Conservation (phyloP, 805 yeast species). For the Teunomyces panamensis region DNA sequence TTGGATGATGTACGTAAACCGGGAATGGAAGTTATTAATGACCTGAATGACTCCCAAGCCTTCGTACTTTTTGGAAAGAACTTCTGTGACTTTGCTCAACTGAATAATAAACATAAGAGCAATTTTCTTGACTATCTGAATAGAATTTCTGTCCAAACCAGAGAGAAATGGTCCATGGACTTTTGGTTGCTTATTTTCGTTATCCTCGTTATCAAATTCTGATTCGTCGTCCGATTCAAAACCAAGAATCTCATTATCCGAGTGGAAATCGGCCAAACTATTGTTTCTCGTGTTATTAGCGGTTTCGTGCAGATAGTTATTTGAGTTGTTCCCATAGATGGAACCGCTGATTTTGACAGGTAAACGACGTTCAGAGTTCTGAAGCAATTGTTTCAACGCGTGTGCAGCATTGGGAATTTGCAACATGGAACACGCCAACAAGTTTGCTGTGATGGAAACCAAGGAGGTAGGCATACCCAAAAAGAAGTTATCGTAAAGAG, state of each 20-base stretch:
- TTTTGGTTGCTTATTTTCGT: constrained; percentile 40
- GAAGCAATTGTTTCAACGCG: constrained; percentile 24
- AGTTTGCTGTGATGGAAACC: constrained; percentile 47
- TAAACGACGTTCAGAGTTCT: constrained; percentile 3
- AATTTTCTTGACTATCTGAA: constrained; percentile 39
- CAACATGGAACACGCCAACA: constrained; percentile 54
- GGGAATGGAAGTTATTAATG: constrained; percentile 25
- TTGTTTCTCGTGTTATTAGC: constrained; percentile 1
- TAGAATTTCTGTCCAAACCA: constrained; percentile 44
- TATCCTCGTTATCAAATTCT: constrained; percentile 20
- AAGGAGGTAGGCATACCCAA: constrained; percentile 45
- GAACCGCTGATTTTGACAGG: constrained; percentile 3
- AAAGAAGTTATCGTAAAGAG: constrained; percentile 49
- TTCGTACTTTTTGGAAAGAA: constrained; percentile 48
- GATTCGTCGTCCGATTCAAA: constrained; percentile 10
- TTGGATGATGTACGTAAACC: constrained; percentile 14
- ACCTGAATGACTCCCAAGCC: constrained; percentile 54
- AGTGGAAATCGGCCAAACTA: constrained; percentile 3
- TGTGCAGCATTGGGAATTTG: constrained; percentile 44
- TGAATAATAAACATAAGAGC: constrained; percentile 43
- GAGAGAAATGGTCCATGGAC: constrained; percentile 47
- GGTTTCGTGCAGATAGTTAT: neutral
- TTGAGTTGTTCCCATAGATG: neutral
- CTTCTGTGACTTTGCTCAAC: constrained; percentile 48
- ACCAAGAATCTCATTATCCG: neutral